Evolutionary conservation across 495 filamentous ascomycete genomes (phyloP), one percentile per base, ranked within the genome.

Genomic region (Xylaria longipes): DNA sequence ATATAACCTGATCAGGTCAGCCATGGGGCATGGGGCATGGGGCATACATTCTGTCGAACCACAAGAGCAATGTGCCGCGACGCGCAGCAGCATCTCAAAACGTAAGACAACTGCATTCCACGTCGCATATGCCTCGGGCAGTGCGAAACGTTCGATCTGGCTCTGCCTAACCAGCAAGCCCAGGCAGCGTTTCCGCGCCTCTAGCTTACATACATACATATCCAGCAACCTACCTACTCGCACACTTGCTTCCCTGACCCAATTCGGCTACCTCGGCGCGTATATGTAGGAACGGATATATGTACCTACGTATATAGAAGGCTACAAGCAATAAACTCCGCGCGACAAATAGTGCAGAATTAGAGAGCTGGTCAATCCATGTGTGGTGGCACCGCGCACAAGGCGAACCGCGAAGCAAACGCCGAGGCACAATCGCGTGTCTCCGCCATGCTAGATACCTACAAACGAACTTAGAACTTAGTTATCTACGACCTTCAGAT

Each of bases 231-330:
- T 8, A 46, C 43, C 5, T 5, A n/a, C 15, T n/a, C 1, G 11
- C 41, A 1, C 11, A n/a, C 15, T 5, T 46, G 12, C 5, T 46
- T 5, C 17, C 43, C 43, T 22, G 12, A 12, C 22, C 48, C 22
- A 52, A 14, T 25, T 2, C 14, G 14, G 11, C 27, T 12, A 27
- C 22, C 5, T 11, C 48, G 5, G 22, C 48, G 15, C 8, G 27
- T 52, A 52, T 14, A 12, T 4, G 14, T 52, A n/a, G n/a, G 3
- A 8, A 22, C n/a, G 14, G 3, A 54, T 14, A 12, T 25, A 27
- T 54, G 29, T 14, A 29, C 11, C 25, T 54, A 54, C n/a, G n/a
- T 56, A 56, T 31, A 56, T 56, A 56, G 52, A 56, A 56, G 31
- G 1, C 5, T 27, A 12, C 5, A 41, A 17, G 6, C 12, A 11